Evolutionary conservation across 805 yeast species (phyloP), one percentile per base, ranked within the genome.

Genomic region (Pichia membranifaciens): DNA sequence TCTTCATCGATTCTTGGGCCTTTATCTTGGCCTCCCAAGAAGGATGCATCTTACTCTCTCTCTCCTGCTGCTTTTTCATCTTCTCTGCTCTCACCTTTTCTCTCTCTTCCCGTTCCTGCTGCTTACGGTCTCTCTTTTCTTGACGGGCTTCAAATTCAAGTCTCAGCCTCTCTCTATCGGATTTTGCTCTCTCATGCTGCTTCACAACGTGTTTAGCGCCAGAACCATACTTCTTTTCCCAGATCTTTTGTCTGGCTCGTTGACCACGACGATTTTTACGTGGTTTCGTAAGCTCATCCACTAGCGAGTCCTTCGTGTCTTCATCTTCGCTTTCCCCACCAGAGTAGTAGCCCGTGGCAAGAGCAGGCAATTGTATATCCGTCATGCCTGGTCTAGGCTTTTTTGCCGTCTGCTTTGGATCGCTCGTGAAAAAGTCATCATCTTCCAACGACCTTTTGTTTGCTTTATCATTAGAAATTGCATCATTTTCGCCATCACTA

Each of bases 221-320:
- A 17, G 65, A 64, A 23, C 98, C 98, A 61, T 73, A 93, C 64
- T 93, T 91, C 67, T 77, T 71, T 61, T 89, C 99, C 98, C 98
- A 93, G 44, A 93, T 88, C 72, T 86, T 84, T 64, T 91, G 93
- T 69, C 99, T 81, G 1, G 97, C 99, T 51, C 98, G 75, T 70
- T 93, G 99, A 22, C 99, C 99, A 65, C 97, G 80, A 68, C 99
- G 76, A 65, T 93, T 93, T 58, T 89, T 88, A 53, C 91, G 76
- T 10, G 52, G 45, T 25, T 76, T 60, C 1, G 82, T 79, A 3
- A 73, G 68, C 41, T 70, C 72, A 48, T 79, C 75, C 5, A 80
- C 79, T 9, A 74, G 70, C 41, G 69, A 62, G 57, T 77, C 82
- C 15, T 72, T 74, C 8, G 42, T 51, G 10, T 53, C 46, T 31